Conservation (phyloP, 306 rosid genomes). For the Cucurbita maxima region DNA sequence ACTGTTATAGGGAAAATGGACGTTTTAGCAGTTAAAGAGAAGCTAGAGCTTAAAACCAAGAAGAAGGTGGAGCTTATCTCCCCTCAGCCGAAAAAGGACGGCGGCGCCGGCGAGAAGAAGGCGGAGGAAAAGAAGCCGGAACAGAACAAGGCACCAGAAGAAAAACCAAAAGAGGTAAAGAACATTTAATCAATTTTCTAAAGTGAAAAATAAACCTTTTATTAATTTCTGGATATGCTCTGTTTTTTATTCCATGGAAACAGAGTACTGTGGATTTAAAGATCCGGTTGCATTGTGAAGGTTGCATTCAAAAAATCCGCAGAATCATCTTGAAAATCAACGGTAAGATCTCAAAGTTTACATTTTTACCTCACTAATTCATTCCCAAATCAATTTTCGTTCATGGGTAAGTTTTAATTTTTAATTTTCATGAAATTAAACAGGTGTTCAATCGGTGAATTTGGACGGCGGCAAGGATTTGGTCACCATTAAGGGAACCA, state of each 20-base stretch:
- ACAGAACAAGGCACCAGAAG: constrained; percentile 41
- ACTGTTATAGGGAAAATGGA: constrained; percentile 58
- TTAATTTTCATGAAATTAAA: no score
- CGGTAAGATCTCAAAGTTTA: constrained; percentile 24
- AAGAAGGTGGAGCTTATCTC: constrained; percentile 64
- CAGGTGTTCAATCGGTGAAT: constrained; percentile 58
- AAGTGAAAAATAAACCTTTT: not conserved
- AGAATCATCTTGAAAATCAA: constrained; percentile 29
- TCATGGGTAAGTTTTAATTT: not conserved
- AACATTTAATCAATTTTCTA: not conserved
- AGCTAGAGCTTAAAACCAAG: constrained; percentile 36
- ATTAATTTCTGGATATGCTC: not conserved
- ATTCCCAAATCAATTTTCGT: not conserved
- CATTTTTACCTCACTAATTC: not conserved
- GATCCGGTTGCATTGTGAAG: constrained; percentile 74
- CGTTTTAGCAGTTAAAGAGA: constrained; percentile 30
- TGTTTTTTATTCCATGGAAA: constrained; percentile 1
- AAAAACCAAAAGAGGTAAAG: constrained; percentile 33
- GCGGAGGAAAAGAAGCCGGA: constrained; percentile 29
- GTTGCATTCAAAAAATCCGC: constrained; percentile 55
- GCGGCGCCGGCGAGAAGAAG: constrained; percentile 27
- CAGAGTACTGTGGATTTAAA: constrained; percentile 64
- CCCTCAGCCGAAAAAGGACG: constrained; percentile 46
- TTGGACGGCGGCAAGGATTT: constrained; percentile 42
- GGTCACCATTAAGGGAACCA: constrained; percentile 50